Conservation (phyloP, 768 basidiomycete genomes). For the Amanita rimosa region DNA sequence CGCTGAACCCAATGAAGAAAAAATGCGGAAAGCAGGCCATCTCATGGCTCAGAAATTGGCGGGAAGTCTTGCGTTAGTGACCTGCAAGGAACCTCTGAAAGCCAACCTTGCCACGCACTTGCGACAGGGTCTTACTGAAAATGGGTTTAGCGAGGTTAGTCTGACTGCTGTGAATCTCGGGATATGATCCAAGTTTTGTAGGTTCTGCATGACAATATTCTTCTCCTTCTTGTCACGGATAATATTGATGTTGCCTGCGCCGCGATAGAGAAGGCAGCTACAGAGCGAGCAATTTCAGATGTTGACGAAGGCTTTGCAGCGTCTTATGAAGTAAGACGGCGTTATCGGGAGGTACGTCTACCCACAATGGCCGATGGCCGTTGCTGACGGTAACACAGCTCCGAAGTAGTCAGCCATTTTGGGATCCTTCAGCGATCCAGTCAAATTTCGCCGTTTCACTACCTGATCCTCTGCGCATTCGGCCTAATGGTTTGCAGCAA, state of each 20-base stretch:
- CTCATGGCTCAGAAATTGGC: conserved; percentile 96
- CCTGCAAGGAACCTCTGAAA: conserved; percentile 94
- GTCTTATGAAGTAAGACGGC: conserved; percentile 75
- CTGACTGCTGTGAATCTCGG: conserved; percentile 3
- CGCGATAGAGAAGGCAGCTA: conserved; percentile 94
- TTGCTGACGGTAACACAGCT: conserved; percentile 25
- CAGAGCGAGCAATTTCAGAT: conserved; percentile 89
- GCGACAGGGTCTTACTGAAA: conserved; percentile 71
- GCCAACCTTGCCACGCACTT: conserved; percentile 86
- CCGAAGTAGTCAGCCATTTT: conserved; percentile 69
- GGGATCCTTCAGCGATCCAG: conserved; percentile 70
- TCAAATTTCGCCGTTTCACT: conserved; percentile 62
- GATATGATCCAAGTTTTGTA: conserved; percentile 31
- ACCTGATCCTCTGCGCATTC: conserved; percentile 84
- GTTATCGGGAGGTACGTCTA: conserved; percentile 68
- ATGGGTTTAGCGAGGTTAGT: conserved; percentile 78
- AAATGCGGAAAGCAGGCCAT: conserved; percentile 84
- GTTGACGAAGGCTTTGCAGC: conserved; percentile 82
- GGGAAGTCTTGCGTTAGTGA: conserved; percentile 91
- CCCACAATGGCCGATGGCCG: not conserved
- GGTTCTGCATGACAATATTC: conserved; percentile 63
- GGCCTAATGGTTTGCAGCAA: conserved; percentile 67
- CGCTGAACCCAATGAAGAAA: conserved; percentile 84
- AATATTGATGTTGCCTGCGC: conserved; percentile 90
- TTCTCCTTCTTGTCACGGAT: conserved; percentile 74